These are phyloP conservation scores for Endocalyx cinctus DNA, from an alignment of 2,329 filamentous ascomycete species.

Conservation along the genomic window DNA sequence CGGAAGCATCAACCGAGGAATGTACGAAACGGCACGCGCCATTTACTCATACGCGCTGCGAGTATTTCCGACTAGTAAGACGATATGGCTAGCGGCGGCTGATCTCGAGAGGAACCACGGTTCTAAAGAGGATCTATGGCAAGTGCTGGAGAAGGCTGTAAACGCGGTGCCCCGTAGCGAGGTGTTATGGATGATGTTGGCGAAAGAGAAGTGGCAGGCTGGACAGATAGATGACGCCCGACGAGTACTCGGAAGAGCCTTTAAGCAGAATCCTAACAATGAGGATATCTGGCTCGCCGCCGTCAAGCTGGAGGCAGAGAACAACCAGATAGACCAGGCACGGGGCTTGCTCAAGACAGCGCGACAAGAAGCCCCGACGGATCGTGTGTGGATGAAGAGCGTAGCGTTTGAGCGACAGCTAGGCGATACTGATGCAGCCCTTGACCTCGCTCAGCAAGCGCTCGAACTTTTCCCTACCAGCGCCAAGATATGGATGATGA, in stretches of 20 bases:
- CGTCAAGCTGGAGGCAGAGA: slow-evolving; percentile 93
- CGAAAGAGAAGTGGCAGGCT: slow-evolving; percentile 88
- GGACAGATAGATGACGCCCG: slow-evolving; percentile 85
- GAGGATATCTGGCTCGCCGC: slow-evolving; percentile 97
- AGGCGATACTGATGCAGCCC: slow-evolving; percentile 71
- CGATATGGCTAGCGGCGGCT: slow-evolving; percentile 84
- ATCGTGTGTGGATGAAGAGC: slow-evolving; percentile 95
- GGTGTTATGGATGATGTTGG: slow-evolving; percentile 91
- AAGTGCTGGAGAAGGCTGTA: slow-evolving; percentile 85
- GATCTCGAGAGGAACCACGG: slow-evolving; percentile 91
- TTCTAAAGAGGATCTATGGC: slow-evolving; percentile 74
- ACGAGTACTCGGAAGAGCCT: slow-evolving; percentile 79
- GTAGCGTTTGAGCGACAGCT: slow-evolving; percentile 88
- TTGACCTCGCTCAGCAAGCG: slow-evolving; percentile 83
- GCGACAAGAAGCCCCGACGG: slow-evolving; percentile 83
- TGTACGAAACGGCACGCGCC: slow-evolving; percentile 84
- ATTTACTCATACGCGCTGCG: slow-evolving; percentile 90
- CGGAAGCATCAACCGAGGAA: slow-evolving; percentile 72
- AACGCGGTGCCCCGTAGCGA: slow-evolving; percentile 90
- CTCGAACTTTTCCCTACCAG: slow-evolving; percentile 80
- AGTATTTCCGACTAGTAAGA: slow-evolving; percentile 83
- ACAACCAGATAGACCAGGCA: slow-evolving; percentile 75
- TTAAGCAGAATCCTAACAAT: slow-evolving; percentile 92
- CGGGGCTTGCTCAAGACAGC: slow-evolving; percentile 77
- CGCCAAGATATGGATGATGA: slow-evolving; percentile 96